Base-by-base conservation (phyloP, 176 grass and related monocot genomes). In the Aechmea fasciata region DNA sequence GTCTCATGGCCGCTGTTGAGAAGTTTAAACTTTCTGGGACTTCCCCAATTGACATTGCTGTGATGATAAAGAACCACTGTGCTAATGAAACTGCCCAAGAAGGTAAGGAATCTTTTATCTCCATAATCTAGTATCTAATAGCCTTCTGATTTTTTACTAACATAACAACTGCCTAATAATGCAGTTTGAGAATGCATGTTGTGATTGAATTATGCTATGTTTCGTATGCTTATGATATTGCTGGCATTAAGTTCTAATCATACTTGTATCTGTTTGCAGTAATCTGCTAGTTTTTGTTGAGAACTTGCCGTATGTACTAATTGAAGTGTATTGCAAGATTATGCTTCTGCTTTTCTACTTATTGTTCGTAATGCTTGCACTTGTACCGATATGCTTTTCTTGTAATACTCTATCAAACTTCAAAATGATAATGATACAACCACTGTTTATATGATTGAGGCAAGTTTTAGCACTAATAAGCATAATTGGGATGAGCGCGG, bases 21-120 rank as follows among this genome's bases (percentile, higher is more conserved):
- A 97, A 97, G 59, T 97, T 97, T 70, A 86, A 84, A 70, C 74
- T 71, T 3, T 82, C 83, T 47, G 89, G 93, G 52, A 82, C 82
- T 73, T 87, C 83, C 10, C 57, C 83, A 50, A 76, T 74, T 50
- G 83, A 97, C 57, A 81, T 97, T 71, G 79, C 83, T 54, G 83
- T 88, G 10, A 90, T 87, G 65, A 80, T 92, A 63, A 90, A 97
- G 52, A 92, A 90, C 57, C 89, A 97, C 28, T 87, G 89, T 67
- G 89, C 82, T 15, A 90, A 92, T 59, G 81, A 84, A 73, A 90
- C 73, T 59, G 77, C 77, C 7, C 93, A 87, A 79, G 86, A 92
- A 90, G 88, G 93, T 90, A 90, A 17, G 51, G 64, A 64, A 3
- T 15, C 1, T 55, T 57, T 71, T 2, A 69, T 47, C 49, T 55